phyloP scores from a whole-genome alignment of 495 filamentous ascomycete genomes.

The Diplogelasinospora grovesii region DNA sequence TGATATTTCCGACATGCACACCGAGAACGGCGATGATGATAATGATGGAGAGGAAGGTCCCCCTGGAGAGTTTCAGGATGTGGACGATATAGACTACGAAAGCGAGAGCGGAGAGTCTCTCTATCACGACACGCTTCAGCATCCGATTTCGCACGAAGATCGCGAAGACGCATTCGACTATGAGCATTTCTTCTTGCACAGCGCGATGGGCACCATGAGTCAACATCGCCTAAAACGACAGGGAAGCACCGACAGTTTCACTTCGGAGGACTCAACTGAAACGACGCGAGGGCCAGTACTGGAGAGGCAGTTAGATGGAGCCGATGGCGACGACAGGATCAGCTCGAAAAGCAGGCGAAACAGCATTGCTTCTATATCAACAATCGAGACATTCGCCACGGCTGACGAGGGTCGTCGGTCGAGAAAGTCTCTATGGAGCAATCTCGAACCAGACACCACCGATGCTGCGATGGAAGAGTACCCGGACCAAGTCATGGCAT shows the following conservation, averaged over 20 bases:
- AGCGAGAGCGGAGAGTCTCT: slow-evolving; percentile 48
- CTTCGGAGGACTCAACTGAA: slow-evolving; percentile 66
- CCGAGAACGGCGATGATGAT: slow-evolving; percentile 27
- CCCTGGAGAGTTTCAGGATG: slow-evolving; percentile 19
- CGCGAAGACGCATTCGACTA: slow-evolving; percentile 97
- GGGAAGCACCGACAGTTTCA: slow-evolving; percentile 48
- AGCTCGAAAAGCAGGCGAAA: slow-evolving; percentile 32
- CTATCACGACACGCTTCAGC: slow-evolving; percentile 50
- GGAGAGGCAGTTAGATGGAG: slow-evolving; percentile 5
- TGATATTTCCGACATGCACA: slow-evolving; percentile 30
- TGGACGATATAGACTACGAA: slow-evolving; percentile 25
- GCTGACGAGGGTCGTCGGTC: slow-evolving; percentile 62
- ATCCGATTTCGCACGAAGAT: slow-evolving; percentile 71
- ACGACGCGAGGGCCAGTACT: slow-evolving; percentile 55
- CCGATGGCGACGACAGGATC: neutral
- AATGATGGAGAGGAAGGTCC: slow-evolving; percentile 10
- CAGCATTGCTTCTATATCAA: slow-evolving; percentile 66
- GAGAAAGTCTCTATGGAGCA: slow-evolving; percentile 18
- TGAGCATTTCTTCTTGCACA: slow-evolving; percentile 89
- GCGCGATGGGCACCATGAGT: slow-evolving; percentile 69
- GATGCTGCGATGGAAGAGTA: slow-evolving; percentile 12
- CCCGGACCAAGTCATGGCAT: slow-evolving; percentile 12
- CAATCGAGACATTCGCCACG: slow-evolving; percentile 75
- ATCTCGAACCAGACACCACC: slow-evolving; percentile 9
- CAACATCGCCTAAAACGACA: slow-evolving; percentile 39